Percentiles rank a stretch among this genome's conserved stretches.
Conservation (phyloP, 2,329 filamentous ascomycete genomes). For the Macrophomina tecta region DNA sequence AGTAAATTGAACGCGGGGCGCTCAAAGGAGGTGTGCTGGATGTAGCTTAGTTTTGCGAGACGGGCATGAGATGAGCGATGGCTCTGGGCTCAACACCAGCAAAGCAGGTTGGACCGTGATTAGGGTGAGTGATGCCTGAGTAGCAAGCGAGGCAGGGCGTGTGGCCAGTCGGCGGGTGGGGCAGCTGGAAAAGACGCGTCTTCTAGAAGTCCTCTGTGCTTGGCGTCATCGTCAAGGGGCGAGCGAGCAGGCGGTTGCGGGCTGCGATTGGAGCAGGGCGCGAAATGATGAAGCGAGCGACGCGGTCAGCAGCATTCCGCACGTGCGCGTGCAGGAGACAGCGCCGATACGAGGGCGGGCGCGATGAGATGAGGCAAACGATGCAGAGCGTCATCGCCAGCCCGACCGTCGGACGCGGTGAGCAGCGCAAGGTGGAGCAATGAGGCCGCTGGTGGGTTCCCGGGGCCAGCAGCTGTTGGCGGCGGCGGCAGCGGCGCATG, state of each 20-base stretch:
- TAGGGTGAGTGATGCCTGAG: slow-evolving; percentile 4
- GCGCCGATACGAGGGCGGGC: slow-evolving; percentile 1
- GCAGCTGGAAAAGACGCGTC: slow-evolving; percentile 7
- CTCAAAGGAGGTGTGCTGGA: background rate
- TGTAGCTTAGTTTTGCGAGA: slow-evolving; percentile 18
- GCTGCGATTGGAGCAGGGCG: slow-evolving; percentile 14
- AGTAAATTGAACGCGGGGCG: slow-evolving; percentile 1
- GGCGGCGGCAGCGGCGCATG: slow-evolving; percentile 1
- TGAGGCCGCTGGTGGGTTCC: background rate
- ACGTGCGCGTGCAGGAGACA: slow-evolving; percentile 14
- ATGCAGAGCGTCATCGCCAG: slow-evolving; percentile 17
- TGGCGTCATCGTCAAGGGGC: slow-evolving; percentile 7
- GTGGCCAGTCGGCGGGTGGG: background rate
- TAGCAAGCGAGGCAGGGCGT: slow-evolving; percentile 11
- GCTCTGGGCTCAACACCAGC: background rate
- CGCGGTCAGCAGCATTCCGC: slow-evolving; percentile 16
- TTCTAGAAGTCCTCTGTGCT: background rate
- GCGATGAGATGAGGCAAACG: background rate
- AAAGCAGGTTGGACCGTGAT: background rate
- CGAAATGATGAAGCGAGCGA: slow-evolving; percentile 21
- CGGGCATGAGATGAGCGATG: background rate
- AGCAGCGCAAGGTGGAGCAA: background rate
- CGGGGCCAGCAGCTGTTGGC: background rate
- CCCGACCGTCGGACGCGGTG: background rate
- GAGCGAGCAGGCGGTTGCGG: background rate